Percentiles rank a stretch among this genome's conserved stretches.
Evolutionary conservation across 2,329 filamentous ascomycete genomes (phyloP).

Genomic region (Cylindrodendrum hubeiense): DNA sequence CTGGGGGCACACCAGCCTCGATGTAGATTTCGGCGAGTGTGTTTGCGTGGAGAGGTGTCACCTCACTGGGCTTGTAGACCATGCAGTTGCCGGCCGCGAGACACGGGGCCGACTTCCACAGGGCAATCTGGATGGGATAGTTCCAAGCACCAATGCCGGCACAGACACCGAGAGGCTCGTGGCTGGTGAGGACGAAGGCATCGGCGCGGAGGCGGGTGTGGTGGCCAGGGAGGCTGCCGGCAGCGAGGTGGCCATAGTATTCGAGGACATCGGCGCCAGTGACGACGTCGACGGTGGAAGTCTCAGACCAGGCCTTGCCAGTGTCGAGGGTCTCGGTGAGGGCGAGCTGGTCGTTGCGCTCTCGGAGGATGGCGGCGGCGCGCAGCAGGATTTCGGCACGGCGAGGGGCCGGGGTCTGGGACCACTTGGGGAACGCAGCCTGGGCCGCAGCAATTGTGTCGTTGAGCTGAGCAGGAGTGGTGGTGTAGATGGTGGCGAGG

Average conservation of each 20-base stretch:
- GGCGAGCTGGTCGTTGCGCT: slow-evolving; percentile 84
- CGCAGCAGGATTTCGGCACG: slow-evolving; percentile 83
- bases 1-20: slow-evolving; percentile 82
- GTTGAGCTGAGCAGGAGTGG: slow-evolving; percentile 76
- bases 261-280: slow-evolving; percentile 89
- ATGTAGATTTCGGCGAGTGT: slow-evolving; percentile 81
- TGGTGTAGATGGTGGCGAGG: slow-evolving; percentile 78
- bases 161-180: slow-evolving; percentile 85
- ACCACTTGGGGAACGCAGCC: slow-evolving; percentile 81
- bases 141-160: slow-evolving; percentile 93
- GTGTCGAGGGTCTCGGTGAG: slow-evolving; percentile 86
- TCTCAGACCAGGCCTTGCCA: slow-evolving; percentile 88
- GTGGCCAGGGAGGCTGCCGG: slow-evolving; percentile 84
- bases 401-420: slow-evolving; percentile 77
- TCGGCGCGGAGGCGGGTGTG: slow-evolving; percentile 79
- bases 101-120: slow-evolving; percentile 91
- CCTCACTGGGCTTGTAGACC: slow-evolving; percentile 92
- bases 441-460: slow-evolving; percentile 78
- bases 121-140: slow-evolving; percentile 89
- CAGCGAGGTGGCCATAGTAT: slow-evolving; percentile 86
- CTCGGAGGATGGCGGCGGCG: slow-evolving; percentile 79
- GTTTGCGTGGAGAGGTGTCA: slow-evolving; percentile 85
- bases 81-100: slow-evolving; percentile 89
- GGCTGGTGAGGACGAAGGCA: slow-evolving; percentile 86
- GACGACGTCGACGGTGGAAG: slow-evolving; percentile 83